A percentile compares a stretch with the other conserved stretches of the same genome.
phyloP scores from a whole-genome alignment of 78 protist genomes.

The Chrysochromulina tobinii region DNA sequence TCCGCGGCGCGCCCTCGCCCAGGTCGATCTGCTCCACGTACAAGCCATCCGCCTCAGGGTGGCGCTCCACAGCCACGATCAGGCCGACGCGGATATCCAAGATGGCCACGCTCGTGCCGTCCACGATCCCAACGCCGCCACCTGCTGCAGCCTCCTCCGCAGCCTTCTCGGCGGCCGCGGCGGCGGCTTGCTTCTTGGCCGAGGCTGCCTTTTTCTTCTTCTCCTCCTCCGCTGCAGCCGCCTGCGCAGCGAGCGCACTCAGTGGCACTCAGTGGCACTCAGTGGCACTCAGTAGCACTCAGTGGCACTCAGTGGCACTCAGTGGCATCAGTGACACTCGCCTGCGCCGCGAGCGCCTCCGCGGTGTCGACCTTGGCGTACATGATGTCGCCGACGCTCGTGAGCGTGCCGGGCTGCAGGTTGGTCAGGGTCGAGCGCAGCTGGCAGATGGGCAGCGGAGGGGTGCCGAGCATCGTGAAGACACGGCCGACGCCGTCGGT shows the following conservation, averaged over 20 bases:
- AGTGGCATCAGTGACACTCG: no score
- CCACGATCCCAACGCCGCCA: neutral
- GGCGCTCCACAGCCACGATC: conserved; percentile 41
- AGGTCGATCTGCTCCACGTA: conserved; percentile 66
- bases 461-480: neutral
- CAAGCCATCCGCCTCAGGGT: conserved; percentile 69
- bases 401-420: neutral
- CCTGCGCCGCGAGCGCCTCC: neutral
- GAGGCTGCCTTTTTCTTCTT: neutral
- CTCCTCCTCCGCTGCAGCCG: neutral
- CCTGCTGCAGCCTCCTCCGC: neutral
- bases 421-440: neutral
- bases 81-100: conserved; percentile 56
- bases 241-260: neutral
- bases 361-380: neutral
- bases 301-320: no score
- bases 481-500: neutral
- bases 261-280: no score
- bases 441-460: neutral
- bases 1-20: neutral
- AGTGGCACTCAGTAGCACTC: no score
- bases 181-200: neutral
- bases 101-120: neutral
- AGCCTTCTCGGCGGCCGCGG: neutral
- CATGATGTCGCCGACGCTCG: neutral